Conservation (phyloP, 2,329 filamentous ascomycete species). For the Venturia asperata region DNA sequence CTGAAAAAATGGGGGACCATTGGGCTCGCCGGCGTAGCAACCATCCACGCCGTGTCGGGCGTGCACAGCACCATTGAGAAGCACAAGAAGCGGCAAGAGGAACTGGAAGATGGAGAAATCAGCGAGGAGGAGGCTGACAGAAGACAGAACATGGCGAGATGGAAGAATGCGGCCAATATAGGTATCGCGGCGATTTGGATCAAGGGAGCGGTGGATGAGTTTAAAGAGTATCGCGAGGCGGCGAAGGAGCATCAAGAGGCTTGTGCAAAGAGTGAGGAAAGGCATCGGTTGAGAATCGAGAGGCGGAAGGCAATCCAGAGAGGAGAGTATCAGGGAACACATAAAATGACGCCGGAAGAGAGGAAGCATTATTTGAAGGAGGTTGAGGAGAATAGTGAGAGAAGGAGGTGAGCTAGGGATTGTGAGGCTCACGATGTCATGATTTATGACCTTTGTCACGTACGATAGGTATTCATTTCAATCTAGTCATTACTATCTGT, state of each 20-base stretch:
- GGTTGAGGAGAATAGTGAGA: not conserved
- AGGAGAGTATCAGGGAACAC: slow-evolving; percentile 7
- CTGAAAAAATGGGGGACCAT: slow-evolving; percentile 14
- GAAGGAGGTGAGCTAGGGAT: not conserved
- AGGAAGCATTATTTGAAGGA: slow-evolving; percentile 1
- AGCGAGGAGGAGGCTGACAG: slow-evolving; percentile 15
- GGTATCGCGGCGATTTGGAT: slow-evolving; percentile 12
- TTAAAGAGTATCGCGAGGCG: slow-evolving; percentile 15
- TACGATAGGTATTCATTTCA: not conserved
- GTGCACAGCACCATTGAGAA: slow-evolving; percentile 12
- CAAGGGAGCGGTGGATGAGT: slow-evolving; percentile 8
- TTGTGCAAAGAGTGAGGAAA: not conserved
- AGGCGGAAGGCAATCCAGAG: not conserved
- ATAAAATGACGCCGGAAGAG: not conserved
- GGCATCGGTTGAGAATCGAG: slow-evolving; percentile 11
- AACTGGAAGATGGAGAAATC: slow-evolving; percentile 6
- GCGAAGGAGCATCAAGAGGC: not conserved
- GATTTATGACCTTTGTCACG: not conserved
- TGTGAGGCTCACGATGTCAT: not conserved
- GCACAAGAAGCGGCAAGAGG: not conserved
- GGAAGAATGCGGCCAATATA: slow-evolving; percentile 11
- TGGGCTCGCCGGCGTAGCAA: slow-evolving; percentile 12
- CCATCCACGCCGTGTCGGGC: slow-evolving; percentile 10
- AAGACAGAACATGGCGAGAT: not conserved
- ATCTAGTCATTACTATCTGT: not conserved